A percentile compares a stretch with the other conserved stretches of the same genome.
Evolutionary conservation across 2,329 filamentous ascomycete genomes (phyloP).

Genomic region (Daldinia eschscholtzii): DNA sequence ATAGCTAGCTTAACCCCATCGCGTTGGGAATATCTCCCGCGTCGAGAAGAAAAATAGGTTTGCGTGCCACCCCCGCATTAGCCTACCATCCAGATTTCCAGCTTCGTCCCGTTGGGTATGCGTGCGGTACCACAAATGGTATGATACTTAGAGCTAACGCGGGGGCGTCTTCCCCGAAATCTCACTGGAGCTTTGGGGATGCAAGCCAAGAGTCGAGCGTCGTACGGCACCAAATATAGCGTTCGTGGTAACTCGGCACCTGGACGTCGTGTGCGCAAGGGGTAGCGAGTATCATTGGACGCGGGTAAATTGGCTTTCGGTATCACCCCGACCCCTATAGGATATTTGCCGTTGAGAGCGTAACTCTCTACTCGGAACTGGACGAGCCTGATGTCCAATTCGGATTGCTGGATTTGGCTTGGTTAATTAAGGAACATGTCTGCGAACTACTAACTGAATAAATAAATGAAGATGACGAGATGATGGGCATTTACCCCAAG

Average conservation of each 20-base stretch:
- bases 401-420: constrained; percentile 22
- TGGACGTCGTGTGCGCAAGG: constrained; percentile 8
- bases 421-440: constrained; percentile 23
- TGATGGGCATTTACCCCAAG: constrained; percentile 26
- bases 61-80: constrained; percentile 37
- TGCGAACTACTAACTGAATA: constrained; percentile 2
- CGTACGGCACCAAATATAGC: constrained; percentile 3
- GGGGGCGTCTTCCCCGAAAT: constrained; percentile 8
- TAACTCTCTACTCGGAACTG: constrained; percentile 19
- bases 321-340: constrained; percentile 6
- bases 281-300: constrained; percentile 23
- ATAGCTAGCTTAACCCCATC: constrained; percentile 13
- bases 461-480: constrained; percentile 13
- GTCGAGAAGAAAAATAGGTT: constrained; percentile 11
- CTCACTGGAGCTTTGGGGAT: constrained; percentile 6
- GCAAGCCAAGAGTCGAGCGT: constrained; percentile 27
- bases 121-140: constrained; percentile 14
- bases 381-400: constrained; percentile 4
- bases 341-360: constrained; percentile 30
- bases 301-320: constrained; percentile 36
- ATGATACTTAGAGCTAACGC: constrained; percentile 19
- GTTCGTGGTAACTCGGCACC: constrained; percentile 13
- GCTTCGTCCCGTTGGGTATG: background rate
- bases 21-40: constrained; percentile 23
- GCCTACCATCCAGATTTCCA: constrained; percentile 26